Base-by-base conservation (phyloP, 2,329 filamentous ascomycete species). In the Aspergillus chevalieri region DNA sequence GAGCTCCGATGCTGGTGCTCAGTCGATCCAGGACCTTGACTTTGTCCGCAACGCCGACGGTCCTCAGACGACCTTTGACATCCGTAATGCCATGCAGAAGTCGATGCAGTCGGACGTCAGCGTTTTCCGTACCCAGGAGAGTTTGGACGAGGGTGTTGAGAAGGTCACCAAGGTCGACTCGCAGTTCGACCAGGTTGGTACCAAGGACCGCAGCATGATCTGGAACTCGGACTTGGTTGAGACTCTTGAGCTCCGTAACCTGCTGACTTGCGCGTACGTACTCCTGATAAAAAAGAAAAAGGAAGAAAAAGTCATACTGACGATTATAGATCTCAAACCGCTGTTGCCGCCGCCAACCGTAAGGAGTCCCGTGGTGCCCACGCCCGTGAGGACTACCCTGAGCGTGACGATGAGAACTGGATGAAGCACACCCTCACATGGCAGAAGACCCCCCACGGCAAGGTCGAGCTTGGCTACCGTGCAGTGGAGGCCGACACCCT, bases 131-230 rank as follows among this genome's bases (percentile, higher is more conserved):
- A 95, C 88, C 41, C 90, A 97, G 62, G 87, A 95, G 74, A 89
- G 84, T 59, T 82, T 97, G 71, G 89, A 96, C 61, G 88, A 96
- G 74, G 92, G 92, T 82, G 91, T 95, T 54, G 78, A 79, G 73
- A 91, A 85, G 78, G 93, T 97, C 71, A 83, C 76, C 57, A 84
- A 89, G 60, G 89, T 97, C 61, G 92, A 97, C 70, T 73, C 81
- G 62, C 80, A 78, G 64, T 97, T 87, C 76, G 74, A 79, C 62
- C 79, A 96, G 66, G 86, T 97, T 61, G 89, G 89, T 66, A 96
- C 89, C 77, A 95, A 95, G 83, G 92, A 97, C 74, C 87, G 93
- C 73, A 94, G 89, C 81, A 96, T 97, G 92, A 97, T 97, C 78
- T 97, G 92, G 92, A 97, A 97, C 84, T 90, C 88, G 21, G 92